Evolutionary conservation across 371 early-diverging fungal species (phyloP), one percentile per base, ranked within the genome.

Genomic region (Mucor plumbeus): DNA sequence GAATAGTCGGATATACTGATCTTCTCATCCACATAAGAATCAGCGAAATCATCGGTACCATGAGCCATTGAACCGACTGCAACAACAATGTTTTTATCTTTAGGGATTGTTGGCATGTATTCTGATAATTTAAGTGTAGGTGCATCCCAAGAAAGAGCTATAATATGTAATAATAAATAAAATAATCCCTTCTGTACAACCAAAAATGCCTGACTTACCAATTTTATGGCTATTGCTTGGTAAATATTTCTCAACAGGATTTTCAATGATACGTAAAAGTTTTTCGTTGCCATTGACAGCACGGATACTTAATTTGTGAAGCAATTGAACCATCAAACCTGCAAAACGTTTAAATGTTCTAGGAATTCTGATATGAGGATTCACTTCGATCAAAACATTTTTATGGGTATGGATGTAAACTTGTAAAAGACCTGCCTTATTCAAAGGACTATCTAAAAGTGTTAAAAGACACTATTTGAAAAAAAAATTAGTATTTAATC

Each of bases 1-100:
- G 98, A 94, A 79, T 95, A 99, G 71, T 97, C 94, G 6, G 93
- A 93, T 36, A 98, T 88, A 60, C 95, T 91, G 61, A 99, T 95
- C 84, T 97, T 99, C 63, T 96, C 95, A 78, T 98, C 98, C 19
- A 94, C 93, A 69, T 92, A 93, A n/a, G 88, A 76, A 73, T 97
- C 97, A 1, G 94, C 97, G 89, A 95, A 97, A 72, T 93, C 88
- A 76, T 98, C 98, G 36, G 85, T 85, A 58, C 99, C 99, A 73
- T 95, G 97, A n/a, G 98, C 96, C 91, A 98, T 91, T 11, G 98
- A 97, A 63, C 99, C 98, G 36, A 99, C 88, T 39, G 95, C 94
- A 41, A 98, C 93, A 9, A 93, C 93, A 41, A 97, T 87, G 55
- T 89, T 90, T 69, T 93, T 85, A 61, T 94, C 92, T 41, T 81